phyloP scores from a whole-genome alignment of 257 asterid species.

The Ehretia macrophylla region DNA sequence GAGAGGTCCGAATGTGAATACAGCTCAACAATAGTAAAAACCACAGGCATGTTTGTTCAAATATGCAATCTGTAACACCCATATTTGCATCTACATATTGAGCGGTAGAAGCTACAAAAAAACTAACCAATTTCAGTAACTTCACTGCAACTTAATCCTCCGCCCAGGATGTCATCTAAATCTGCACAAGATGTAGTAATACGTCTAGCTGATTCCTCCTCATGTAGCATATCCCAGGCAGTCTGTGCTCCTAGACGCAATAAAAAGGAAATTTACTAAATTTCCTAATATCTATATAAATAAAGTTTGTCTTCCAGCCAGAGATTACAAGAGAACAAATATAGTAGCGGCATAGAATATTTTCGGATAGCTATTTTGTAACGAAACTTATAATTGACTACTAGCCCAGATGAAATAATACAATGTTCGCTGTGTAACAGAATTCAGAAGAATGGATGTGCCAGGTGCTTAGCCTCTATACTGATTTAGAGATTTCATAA shows the following conservation, averaged over 20 bases:
- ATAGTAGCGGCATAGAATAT: no score
- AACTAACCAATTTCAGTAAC: constrained; percentile 91
- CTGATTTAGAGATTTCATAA: no score
- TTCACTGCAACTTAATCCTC: constrained; percentile 86
- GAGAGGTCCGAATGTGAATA: background rate
- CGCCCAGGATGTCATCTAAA: constrained; percentile 79
- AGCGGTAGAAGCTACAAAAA: background rate
- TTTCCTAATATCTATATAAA: background rate
- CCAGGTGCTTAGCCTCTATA: no score
- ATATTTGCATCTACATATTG: background rate
- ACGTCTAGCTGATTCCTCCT: constrained; percentile 58
- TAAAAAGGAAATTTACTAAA: constrained; percentile 2
- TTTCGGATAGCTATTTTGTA: no score
- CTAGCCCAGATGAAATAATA: no score
- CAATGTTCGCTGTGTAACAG: no score
- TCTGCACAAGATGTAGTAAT: constrained; percentile 85
- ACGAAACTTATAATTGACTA: no score
- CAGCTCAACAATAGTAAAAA: no score
- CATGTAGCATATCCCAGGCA: constrained; percentile 93
- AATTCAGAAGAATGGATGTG: no score
- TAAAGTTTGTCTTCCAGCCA: background rate
- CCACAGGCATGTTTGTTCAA: background rate
- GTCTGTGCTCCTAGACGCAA: constrained; percentile 69
- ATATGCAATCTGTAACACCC: background rate
- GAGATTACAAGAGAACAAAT: no score